Evolutionary conservation across 2,329 filamentous ascomycete species (phyloP).

Genomic region (Scopulariopsis brevicaulis): DNA sequence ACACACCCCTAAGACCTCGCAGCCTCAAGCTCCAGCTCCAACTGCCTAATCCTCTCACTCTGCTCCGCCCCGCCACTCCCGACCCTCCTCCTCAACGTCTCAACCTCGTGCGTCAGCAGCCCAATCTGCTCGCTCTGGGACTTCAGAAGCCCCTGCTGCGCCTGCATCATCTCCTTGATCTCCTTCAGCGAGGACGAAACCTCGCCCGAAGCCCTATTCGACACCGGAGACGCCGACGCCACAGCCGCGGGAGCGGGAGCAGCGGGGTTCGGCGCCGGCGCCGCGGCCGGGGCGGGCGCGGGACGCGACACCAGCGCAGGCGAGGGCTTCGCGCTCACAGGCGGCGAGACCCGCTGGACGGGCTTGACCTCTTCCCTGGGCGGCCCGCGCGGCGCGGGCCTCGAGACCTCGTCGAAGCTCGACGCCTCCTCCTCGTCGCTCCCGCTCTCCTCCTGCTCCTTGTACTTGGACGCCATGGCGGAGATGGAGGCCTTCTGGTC

Average conservation of each 20-base stretch:
- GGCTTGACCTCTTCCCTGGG: constrained; percentile 12
- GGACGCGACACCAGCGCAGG: not conserved
- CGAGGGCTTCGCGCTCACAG: not conserved
- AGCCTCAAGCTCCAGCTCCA: constrained; percentile 57
- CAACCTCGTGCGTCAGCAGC: constrained; percentile 60
- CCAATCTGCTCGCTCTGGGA: constrained; percentile 69
- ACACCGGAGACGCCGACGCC: constrained; percentile 8
- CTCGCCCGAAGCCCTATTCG: constrained; percentile 12
- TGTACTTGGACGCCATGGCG: constrained; percentile 74
- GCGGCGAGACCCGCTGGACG: constrained; percentile 19
- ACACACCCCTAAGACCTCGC: constrained; percentile 39
- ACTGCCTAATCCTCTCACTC: constrained; percentile 55
- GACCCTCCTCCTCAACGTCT: constrained; percentile 68
- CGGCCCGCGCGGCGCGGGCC: constrained; percentile 51
- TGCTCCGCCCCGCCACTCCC: constrained; percentile 47
- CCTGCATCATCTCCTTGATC: constrained; percentile 67
- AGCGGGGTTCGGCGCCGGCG: constrained; percentile 13
- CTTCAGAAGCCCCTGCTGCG: constrained; percentile 66
- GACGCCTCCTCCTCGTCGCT: constrained; percentile 58
- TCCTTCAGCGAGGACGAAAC: constrained; percentile 59
- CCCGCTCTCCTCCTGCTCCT: constrained; percentile 59
- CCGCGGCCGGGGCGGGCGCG: constrained; percentile 14
- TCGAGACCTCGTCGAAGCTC: constrained; percentile 77
- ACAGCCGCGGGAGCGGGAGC: constrained; percentile 14
- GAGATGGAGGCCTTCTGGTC: constrained; percentile 84